phyloP scores from a whole-genome alignment of 495 filamentous ascomycete genomes.

The Astrothelium macrocarpum region DNA sequence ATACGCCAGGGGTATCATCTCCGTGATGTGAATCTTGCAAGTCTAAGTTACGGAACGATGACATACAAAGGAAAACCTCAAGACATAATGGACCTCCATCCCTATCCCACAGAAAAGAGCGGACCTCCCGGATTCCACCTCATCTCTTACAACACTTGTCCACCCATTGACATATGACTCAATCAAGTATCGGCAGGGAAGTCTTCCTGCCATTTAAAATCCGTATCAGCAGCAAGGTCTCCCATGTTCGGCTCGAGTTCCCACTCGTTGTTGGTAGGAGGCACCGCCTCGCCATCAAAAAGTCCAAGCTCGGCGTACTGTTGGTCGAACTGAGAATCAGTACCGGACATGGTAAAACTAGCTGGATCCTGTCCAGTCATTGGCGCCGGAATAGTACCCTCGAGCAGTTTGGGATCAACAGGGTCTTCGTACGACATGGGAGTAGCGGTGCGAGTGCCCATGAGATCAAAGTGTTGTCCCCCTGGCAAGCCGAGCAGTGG shows the following conservation, averaged over 20 bases:
- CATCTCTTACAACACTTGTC: background rate
- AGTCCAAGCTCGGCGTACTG: conserved; percentile 1
- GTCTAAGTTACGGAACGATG: background rate
- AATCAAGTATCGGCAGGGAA: background rate
- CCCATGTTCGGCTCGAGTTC: background rate
- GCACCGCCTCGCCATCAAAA: background rate
- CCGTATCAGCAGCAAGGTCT: background rate
- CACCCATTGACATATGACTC: background rate
- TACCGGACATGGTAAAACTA: background rate
- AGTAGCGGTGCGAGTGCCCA: conserved; percentile 24
- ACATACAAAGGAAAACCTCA: background rate
- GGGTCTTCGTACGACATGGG: conserved; percentile 28
- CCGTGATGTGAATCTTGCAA: conserved; percentile 1
- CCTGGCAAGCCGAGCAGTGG: conserved; percentile 42
- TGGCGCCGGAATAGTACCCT: background rate
- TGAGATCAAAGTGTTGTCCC: conserved; percentile 43
- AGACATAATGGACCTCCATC: background rate
- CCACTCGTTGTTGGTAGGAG: background rate
- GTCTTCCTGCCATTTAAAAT: background rate
- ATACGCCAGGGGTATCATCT: background rate
- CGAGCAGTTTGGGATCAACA: conserved; percentile 25
- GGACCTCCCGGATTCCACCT: background rate
- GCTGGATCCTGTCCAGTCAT: background rate
- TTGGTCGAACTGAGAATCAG: background rate
- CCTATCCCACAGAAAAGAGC: background rate